These are phyloP conservation scores for Ceratopteris richardii DNA, from an alignment of 75 land plant genomes.

Conservation along the genomic window DNA sequence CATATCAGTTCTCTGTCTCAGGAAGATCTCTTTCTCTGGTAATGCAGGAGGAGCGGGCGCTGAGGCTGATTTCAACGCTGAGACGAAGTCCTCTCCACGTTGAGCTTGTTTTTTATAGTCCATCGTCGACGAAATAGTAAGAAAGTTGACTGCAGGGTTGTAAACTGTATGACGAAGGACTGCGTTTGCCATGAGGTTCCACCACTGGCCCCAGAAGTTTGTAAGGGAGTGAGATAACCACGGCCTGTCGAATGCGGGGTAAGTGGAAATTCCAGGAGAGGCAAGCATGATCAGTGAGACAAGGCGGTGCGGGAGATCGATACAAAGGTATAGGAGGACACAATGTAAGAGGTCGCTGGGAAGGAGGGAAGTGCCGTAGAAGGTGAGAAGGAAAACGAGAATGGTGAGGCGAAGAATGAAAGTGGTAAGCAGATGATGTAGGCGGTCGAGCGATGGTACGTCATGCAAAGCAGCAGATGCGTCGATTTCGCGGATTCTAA, in stretches of 20 bases:
- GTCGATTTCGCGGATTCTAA: neutral
- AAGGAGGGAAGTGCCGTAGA: neutral
- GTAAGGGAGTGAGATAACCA: conserved; percentile 18
- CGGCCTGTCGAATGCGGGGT: conserved; percentile 23
- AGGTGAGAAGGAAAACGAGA: neutral
- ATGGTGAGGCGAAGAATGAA: neutral
- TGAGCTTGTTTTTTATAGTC: neutral
- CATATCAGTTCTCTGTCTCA: too few relatives aligned
- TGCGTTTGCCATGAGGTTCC: conserved; percentile 20
- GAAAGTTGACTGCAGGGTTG: conserved; percentile 4
- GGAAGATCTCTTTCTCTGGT: too few relatives aligned
- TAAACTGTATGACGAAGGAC: conserved; percentile 21
- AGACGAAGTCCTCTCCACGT: too few relatives aligned
- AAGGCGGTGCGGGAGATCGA: neutral
- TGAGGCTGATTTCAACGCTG: too few relatives aligned
- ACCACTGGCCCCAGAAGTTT: conserved; percentile 34
- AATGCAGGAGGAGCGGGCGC: too few relatives aligned
- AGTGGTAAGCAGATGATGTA: neutral
- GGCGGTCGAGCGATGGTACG: neutral
- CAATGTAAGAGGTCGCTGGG: neutral
- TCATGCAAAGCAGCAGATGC: too few relatives aligned
- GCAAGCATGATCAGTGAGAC: neutral
- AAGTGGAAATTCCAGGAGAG: neutral
- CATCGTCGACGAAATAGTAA: neutral
- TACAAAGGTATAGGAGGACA: neutral